These are phyloP conservation scores for Tuber indicum DNA, from an alignment of 495 filamentous ascomycete species.

Conservation along the genomic window DNA sequence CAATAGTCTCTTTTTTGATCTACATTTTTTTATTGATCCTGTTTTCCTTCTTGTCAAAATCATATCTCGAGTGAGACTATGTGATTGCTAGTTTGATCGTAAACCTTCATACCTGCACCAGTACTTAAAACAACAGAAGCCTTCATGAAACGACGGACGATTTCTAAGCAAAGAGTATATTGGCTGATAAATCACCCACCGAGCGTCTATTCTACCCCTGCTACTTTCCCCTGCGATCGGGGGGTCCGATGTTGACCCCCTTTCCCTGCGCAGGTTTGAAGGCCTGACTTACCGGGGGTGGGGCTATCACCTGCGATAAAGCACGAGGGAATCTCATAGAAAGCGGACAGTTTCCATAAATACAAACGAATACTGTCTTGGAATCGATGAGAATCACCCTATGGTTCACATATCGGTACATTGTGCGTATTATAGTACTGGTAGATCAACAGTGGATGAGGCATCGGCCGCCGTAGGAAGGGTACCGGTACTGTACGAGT, in stretches of 20 bases:
- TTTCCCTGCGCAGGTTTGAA: background rate
- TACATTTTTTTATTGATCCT: slow-evolving; percentile 10
- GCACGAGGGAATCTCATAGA: background rate
- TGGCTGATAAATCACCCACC: background rate
- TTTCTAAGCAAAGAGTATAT: background rate
- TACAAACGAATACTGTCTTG: background rate
- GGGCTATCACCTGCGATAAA: background rate
- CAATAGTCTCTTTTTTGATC: slow-evolving; percentile 2
- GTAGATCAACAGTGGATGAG: background rate
- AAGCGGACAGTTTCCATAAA: background rate
- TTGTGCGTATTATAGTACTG: background rate
- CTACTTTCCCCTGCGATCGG: background rate
- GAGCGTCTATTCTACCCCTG: background rate
- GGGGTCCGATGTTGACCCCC: background rate
- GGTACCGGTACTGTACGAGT: background rate
- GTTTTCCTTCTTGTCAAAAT: background rate
- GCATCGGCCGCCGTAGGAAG: background rate
- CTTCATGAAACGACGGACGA: background rate
- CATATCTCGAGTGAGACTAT: background rate
- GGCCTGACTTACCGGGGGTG: background rate
- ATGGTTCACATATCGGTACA: background rate
- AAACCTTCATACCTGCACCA: background rate
- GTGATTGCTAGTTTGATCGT: background rate
- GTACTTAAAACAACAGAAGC: background rate
- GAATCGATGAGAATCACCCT: background rate